Base-by-base conservation (phyloP, 1,139 yeast genomes). In the Blastobotrys raffinosifermentans region DNA sequence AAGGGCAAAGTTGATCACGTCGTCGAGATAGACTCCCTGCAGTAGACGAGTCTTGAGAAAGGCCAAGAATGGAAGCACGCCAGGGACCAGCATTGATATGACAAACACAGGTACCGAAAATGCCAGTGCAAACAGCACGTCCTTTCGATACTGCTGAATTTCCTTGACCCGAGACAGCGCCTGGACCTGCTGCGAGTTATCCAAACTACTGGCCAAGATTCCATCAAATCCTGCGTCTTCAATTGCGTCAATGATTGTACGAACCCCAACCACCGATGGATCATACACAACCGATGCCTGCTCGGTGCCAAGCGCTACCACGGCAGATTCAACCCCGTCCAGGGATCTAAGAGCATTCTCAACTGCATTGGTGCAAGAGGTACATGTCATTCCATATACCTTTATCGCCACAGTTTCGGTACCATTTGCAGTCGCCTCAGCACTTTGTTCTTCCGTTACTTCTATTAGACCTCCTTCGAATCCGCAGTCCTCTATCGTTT, bases 401-500 rank as follows among this genome's bases (percentile, higher is more conserved):
- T 66, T 62, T 20, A 77, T 42, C 31, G 42, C 43, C 14, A 46
- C 34, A 1, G 39, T 39, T 18, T 40, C 48, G 16, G 21, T 19
- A 13, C 19, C 5, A 20, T 20, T 20, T 6, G 11, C 27, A 25
- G 7, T 25, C 7, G 27, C 13, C 11, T 25, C 27, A 9, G 6
- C 21, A 19, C 21, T 19, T 7, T 19, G 8, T n/a, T n/a, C n/a
- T n/a, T 26, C 23, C 21, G 19, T 11, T 10, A 19, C 9, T 11
- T 37, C 29, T 27, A 38, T 17, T 14, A 23, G n/a, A 5, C 25
- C 9, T 3, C 79, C 79, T 29, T 77, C 89, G 51, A 84, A 84
- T 6, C 94, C 95, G 48, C 83, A 75, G 48, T 80, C 81, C 46
- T 85, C 93, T 13, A 87, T 70, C 5, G 70, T 58, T 18, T 67